Percentiles rank a stretch among this genome's conserved stretches.
Evolutionary conservation across 345 rosid genomes (phyloP).

Genomic region (Geranium brycei): DNA sequence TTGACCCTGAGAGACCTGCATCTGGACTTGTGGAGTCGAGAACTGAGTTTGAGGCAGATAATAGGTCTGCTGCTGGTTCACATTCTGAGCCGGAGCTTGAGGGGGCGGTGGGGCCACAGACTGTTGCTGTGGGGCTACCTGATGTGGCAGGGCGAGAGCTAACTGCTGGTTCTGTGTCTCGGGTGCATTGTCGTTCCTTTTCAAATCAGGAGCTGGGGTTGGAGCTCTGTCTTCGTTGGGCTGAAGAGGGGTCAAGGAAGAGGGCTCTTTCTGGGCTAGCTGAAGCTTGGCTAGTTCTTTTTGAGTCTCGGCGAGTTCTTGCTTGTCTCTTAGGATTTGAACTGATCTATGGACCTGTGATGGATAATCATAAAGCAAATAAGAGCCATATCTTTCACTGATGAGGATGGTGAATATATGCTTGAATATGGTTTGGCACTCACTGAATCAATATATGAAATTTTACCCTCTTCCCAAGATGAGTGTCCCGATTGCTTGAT

Average conservation of each 20-base stretch:
- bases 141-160: conserved; percentile 87
- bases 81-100: conserved; percentile 39
- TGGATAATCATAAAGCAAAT: conserved; percentile 2
- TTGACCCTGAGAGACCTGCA: conserved; percentile 42
- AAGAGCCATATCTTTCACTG: too few species aligned
- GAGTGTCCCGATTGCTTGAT: too few species aligned
- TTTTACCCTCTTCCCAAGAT: too few species aligned
- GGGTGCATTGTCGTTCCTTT: conserved; percentile 40
- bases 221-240: conserved; percentile 56
- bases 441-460: too few species aligned
- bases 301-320: conserved; percentile 89
- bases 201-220: conserved; percentile 46
- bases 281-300: conserved; percentile 91
- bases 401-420: too few species aligned
- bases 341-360: conserved; percentile 91
- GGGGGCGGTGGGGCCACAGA: conserved; percentile 25
- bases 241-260: conserved; percentile 53
- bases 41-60: conserved; percentile 48
- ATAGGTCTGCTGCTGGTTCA: conserved; percentile 55
- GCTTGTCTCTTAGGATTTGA: conserved; percentile 93
- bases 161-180: conserved; percentile 68
- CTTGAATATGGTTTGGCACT: too few species aligned
- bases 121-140: conserved; percentile 60
- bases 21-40: conserved; percentile 29
- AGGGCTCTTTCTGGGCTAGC: conserved; percentile 70